These are phyloP conservation scores for Knoxia roxburghii DNA, from an alignment of 257 asterid genomes.

Conservation along the genomic window DNA sequence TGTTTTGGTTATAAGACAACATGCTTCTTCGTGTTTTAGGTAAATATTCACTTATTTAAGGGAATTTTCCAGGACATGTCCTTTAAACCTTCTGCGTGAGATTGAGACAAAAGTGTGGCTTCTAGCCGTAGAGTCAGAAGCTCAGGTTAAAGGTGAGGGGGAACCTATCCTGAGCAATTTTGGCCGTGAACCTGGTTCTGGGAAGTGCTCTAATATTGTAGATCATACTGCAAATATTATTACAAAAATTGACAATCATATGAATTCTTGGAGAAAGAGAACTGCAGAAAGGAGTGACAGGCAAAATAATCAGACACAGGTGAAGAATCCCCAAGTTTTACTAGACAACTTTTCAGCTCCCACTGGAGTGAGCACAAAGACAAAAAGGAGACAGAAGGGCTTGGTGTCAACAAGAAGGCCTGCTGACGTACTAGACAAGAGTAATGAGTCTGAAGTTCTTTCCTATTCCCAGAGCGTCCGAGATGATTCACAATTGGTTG, in stretches of 20 bases:
- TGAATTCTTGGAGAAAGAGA: constrained; percentile 44
- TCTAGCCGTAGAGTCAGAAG: constrained; percentile 93
- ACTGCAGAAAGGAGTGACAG: constrained; percentile 59
- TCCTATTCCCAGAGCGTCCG: constrained; percentile 30
- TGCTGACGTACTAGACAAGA: constrained; percentile 52
- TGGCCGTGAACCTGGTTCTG: constrained; percentile 51
- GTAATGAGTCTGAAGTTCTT: constrained; percentile 47
- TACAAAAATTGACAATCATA: constrained; percentile 73
- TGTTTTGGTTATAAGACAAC: constrained; percentile 4
- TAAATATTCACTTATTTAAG: constrained; percentile 14
- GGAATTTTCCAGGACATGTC: constrained; percentile 59
- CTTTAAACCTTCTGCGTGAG: constrained; percentile 85
- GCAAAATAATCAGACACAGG: constrained; percentile 58
- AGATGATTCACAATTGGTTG: constrained; percentile 55
- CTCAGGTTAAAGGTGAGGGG: constrained; percentile 76
- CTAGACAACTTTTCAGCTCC: constrained; percentile 38
- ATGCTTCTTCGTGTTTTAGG: constrained; percentile 17
- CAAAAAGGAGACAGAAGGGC: constrained; percentile 81
- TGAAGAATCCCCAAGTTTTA: constrained; percentile 38
- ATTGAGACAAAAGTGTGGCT: constrained; percentile 98
- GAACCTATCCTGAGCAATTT: constrained; percentile 44
- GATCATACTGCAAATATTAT: constrained; percentile 72
- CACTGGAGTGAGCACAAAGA: constrained; percentile 44
- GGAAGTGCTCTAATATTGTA: constrained; percentile 68
- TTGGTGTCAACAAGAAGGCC: constrained; percentile 65